A percentile compares a stretch with the other conserved stretches of the same genome.
Conservation (phyloP, 352 stramenopile species). For the Globisporangium spiculum region DNA sequence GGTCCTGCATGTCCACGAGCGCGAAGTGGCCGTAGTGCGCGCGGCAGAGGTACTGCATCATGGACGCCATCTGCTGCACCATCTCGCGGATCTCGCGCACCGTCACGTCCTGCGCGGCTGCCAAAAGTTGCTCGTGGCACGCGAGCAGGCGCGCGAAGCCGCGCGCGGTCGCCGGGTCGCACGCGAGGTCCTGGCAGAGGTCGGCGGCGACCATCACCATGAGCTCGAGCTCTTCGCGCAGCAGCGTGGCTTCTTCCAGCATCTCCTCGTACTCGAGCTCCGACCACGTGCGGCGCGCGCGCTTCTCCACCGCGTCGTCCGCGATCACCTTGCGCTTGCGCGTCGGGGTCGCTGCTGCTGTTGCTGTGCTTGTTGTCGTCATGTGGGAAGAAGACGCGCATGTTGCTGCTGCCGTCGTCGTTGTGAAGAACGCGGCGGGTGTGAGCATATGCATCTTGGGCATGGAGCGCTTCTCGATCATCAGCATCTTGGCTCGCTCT, state of each 20-base stretch:
- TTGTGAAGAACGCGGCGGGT: conserved; percentile 8
- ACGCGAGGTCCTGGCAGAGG: conserved; percentile 50
- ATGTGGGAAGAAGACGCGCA: neutral
- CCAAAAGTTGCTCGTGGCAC: conserved; percentile 45
- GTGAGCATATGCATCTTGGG: conserved; percentile 16
- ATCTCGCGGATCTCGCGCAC: conserved; percentile 56
- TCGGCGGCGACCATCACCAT: conserved; percentile 55
- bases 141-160: conserved; percentile 33
- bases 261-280: conserved; percentile 78
- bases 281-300: conserved; percentile 41
- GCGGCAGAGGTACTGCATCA: conserved; percentile 73
- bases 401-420: neutral
- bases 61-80: conserved; percentile 63
- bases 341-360: conserved; percentile 1
- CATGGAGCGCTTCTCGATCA: conserved; percentile 17
- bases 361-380: neutral
- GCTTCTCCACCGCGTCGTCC: conserved; percentile 41
- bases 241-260: conserved; percentile 58
- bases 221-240: conserved; percentile 71
- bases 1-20: conserved; percentile 72
- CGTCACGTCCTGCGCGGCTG: conserved; percentile 46
- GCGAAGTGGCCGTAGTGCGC: conserved; percentile 66
- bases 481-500: conserved; percentile 9
- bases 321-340: conserved; percentile 55
- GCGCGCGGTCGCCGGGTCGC: conserved; percentile 29